phyloP scores from a whole-genome alignment of 139 green algal species.

The Mesotaenium endlicherianum region DNA sequence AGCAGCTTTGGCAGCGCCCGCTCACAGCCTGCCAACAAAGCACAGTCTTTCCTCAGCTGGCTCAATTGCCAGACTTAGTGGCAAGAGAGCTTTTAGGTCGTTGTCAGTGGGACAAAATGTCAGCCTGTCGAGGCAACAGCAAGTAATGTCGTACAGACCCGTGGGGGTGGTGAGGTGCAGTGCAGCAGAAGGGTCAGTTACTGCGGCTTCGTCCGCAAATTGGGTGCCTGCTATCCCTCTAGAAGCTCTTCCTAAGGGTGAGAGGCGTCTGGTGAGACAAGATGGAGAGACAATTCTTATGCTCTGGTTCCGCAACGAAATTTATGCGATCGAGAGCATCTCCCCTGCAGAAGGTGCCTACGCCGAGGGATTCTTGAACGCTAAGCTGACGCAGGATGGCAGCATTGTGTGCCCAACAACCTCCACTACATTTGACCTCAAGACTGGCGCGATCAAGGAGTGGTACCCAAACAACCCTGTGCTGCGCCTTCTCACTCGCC shows the following conservation, averaged over 20 bases:
- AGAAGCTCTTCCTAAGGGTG: slow-evolving; percentile 61
- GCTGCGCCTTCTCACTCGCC: neutral
- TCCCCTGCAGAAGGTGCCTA: slow-evolving; percentile 95
- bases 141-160: slow-evolving; percentile 4
- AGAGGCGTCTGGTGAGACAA: slow-evolving; percentile 80
- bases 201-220: slow-evolving; percentile 4
- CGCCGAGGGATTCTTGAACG: slow-evolving; percentile 88
- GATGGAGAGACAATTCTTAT: slow-evolving; percentile 79
- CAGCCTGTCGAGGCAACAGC: too few species aligned
- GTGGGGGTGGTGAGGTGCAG: neutral
- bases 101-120: too few species aligned
- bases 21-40: too few species aligned
- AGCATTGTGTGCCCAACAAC: slow-evolving; percentile 93
- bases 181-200: neutral
- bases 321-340: slow-evolving; percentile 85
- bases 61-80: too few species aligned
- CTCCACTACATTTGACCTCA: slow-evolving; percentile 81
- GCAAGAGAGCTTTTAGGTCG: too few species aligned
- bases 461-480: slow-evolving; percentile 63
- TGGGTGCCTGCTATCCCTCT: slow-evolving; percentile 40
- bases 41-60: too few species aligned
- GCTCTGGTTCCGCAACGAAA: slow-evolving; percentile 97
- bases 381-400: slow-evolving; percentile 83
- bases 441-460: slow-evolving; percentile 81
- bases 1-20: too few species aligned